Evolutionary conservation across 2,329 filamentous ascomycete species (phyloP).

Genomic region (Beauveria asiatica): DNA sequence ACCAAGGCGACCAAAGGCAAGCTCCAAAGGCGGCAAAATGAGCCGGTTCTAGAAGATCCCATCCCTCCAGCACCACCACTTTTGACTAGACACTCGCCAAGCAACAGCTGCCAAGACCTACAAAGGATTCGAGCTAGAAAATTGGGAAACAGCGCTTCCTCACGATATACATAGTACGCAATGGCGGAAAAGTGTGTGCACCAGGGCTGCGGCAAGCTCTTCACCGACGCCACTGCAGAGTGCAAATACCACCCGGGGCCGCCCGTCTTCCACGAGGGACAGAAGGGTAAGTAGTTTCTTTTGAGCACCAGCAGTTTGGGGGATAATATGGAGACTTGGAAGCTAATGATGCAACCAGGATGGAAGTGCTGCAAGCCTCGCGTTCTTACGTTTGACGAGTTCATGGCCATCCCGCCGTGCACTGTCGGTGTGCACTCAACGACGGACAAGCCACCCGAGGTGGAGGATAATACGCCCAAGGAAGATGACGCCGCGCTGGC

Average conservation of each 20-base stretch:
- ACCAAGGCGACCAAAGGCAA: conserved; percentile 9
- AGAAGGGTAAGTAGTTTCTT: conserved; percentile 63
- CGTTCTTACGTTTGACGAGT: conserved; percentile 96
- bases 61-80: conserved; percentile 2
- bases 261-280: conserved; percentile 93
- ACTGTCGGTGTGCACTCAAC: conserved; percentile 88
- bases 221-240: conserved; percentile 70
- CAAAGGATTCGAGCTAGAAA: neutral
- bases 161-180: neutral
- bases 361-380: conserved; percentile 99
- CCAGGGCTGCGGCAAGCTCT: conserved; percentile 87
- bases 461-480: conserved; percentile 52
- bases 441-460: conserved; percentile 59
- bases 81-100: neutral
- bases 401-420: conserved; percentile 86
- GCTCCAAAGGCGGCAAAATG: conserved; percentile 3
- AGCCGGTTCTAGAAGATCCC: conserved; percentile 26
- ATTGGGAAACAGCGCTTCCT: neutral
- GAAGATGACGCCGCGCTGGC: conserved; percentile 33
- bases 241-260: conserved; percentile 91
- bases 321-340: neutral
- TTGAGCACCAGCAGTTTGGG: neutral
- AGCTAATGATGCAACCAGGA: conserved; percentile 41
- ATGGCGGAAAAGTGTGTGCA: conserved; percentile 89
- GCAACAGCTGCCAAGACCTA: neutral